phyloP scores from a whole-genome alignment of 2,329 filamentous ascomycete genomes.

The Thelonectria olida region DNA sequence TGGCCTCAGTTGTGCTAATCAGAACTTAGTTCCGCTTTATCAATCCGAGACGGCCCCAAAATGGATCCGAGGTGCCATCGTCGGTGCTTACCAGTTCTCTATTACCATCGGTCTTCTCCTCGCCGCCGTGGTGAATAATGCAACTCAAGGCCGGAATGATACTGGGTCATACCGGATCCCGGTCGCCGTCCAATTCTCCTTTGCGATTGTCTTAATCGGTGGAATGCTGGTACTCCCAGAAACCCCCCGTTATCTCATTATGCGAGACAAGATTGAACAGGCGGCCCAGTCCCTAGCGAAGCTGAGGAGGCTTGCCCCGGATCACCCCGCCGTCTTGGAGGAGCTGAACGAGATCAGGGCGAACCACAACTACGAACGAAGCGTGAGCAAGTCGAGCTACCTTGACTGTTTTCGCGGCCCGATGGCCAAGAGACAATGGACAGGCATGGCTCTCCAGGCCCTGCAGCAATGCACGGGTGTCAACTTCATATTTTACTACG shows the following conservation, averaged over 20 bases:
- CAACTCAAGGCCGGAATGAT: constrained; percentile 64
- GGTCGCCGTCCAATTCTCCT: constrained; percentile 71
- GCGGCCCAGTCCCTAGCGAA: constrained; percentile 60
- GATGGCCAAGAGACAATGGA: constrained; percentile 68
- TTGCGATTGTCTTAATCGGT: constrained; percentile 71
- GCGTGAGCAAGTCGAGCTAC: constrained; percentile 58
- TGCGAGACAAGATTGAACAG: constrained; percentile 52
- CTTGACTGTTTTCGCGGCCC: constrained; percentile 62
- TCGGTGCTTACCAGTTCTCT: constrained; percentile 74
- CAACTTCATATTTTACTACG: constrained; percentile 54
- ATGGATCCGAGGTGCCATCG: constrained; percentile 77
- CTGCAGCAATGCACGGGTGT: constrained; percentile 48
- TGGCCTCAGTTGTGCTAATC: not conserved
- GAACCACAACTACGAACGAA: constrained; percentile 71
- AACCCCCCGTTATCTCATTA: constrained; percentile 78
- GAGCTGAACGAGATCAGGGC: constrained; percentile 72
- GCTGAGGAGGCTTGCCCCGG: too few species aligned
- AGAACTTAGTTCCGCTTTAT: constrained; percentile 75
- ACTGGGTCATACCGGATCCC: constrained; percentile 71
- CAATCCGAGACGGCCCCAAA: constrained; percentile 77
- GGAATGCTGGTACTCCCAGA: constrained; percentile 77
- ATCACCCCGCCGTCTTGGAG: constrained; percentile 65
- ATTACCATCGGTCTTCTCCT: constrained; percentile 76
- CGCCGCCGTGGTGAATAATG: constrained; percentile 72
- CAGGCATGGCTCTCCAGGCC: constrained; percentile 73